Evolutionary conservation across 139 green algal species (phyloP), one percentile per base, ranked within the genome.

Genomic region (Chlorella sp.): DNA sequence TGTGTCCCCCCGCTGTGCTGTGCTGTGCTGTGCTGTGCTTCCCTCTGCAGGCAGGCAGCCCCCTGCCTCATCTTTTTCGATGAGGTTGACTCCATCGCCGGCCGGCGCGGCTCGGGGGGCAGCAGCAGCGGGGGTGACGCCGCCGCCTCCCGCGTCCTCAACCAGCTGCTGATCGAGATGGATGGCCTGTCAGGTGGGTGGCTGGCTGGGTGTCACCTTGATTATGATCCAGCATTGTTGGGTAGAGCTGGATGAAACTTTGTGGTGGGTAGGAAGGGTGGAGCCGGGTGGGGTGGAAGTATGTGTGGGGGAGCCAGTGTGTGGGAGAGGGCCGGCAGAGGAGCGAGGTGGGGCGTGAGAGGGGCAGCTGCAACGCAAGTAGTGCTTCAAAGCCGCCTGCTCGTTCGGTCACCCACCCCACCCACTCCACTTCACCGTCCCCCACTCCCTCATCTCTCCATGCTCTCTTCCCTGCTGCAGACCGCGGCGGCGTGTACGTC

Each of bases 51-150:
- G 53, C 32, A 88, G 36, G 91, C 87, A 36, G 90, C 92, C 16
- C 95, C 95, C 22, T 97, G 94, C 92, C 89, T 97, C n/a, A 83
- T 97, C 30, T 96, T 97, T 83, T 95, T 97, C 34, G 95, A 97
- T 84, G 95, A 97, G 88, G 24, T 97, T 24, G 95, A 97, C 89
- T 91, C 94, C 30, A 81, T 97, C 4, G 94, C 92, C 14, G 76
- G 91, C 28, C 89, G 92, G 32, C 86, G 95, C 7, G 90, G 90
- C 30, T 89, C 77, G 3, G 78, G 60, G 48, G 71, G 28, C 40
- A 61, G 78, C 24, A 37, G 71, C 32, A 48, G 24, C n/a, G 77
- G 19, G 12, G 91, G 92, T 60, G 91, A 87, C 5, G 80, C 75
- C 4, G 71, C 85, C 0, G 90, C 89, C 0, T 86, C 87, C 0